phyloP scores from a whole-genome alignment of 23 red algal genomes.

The Chondrus crispus region DNA sequence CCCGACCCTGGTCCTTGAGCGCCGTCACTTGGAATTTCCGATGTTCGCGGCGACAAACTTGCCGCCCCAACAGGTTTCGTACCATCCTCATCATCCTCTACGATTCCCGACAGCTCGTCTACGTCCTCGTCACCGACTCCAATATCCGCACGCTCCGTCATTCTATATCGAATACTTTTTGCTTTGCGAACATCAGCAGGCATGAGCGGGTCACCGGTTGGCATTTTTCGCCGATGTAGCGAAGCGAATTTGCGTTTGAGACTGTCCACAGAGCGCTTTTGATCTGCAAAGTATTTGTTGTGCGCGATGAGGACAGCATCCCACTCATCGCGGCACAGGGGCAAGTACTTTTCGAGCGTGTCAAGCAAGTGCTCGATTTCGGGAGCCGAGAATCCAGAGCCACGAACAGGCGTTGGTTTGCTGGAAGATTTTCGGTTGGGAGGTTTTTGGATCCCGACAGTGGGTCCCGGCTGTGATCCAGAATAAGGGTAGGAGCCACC shows the following conservation, averaged over 20 bases:
- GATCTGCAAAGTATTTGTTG: background rate
- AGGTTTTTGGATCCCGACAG: too few species aligned
- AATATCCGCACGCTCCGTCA: constrained; percentile 6
- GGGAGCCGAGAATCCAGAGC: background rate
- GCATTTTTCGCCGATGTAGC: constrained; percentile 12
- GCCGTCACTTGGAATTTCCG: too few species aligned
- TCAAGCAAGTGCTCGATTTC: background rate
- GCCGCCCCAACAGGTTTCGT: too few species aligned
- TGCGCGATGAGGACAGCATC: background rate
- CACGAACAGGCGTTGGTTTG: too few species aligned
- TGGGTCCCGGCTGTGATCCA: too few species aligned
- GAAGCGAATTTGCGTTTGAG: background rate
- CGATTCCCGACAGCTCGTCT: too few species aligned
- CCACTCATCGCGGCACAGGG: background rate
- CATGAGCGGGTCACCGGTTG: background rate
- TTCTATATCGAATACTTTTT: background rate
- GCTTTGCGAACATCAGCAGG: background rate
- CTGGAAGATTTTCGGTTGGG: too few species aligned
- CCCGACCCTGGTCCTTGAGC: too few species aligned
- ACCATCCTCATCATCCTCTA: too few species aligned
- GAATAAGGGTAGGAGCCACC: too few species aligned
- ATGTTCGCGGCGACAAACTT: too few species aligned
- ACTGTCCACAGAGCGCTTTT: background rate
- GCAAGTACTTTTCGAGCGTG: background rate
- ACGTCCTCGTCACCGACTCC: background rate